phyloP scores from a whole-genome alignment of 208 protist genomes.

The Wallacemonas sp. region DNA sequence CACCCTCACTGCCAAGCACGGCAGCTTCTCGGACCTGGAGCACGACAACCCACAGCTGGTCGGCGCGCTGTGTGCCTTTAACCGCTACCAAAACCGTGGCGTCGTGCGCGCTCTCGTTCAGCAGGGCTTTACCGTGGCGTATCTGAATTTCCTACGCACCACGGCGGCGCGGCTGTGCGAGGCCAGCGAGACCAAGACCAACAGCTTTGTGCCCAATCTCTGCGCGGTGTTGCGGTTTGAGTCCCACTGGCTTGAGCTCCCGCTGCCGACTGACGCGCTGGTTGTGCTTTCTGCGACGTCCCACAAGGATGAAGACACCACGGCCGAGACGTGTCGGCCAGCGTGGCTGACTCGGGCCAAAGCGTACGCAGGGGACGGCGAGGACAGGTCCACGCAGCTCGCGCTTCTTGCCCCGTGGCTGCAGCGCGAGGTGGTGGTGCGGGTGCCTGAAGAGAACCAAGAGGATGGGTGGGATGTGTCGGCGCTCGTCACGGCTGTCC shows the following conservation, averaged over 20 bases:
- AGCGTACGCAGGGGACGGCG: no score
- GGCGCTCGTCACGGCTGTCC: not conserved
- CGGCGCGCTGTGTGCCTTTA: conserved; percentile 45
- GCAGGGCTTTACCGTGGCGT: conserved; percentile 43
- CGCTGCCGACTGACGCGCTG: conserved; percentile 21
- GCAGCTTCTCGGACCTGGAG: conserved; percentile 26
- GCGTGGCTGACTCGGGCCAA: no score
- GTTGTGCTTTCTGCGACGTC: not conserved
- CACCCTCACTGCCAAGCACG: conserved; percentile 17
- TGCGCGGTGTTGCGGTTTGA: conserved; percentile 48
- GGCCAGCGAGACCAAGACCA: not conserved
- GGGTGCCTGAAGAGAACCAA: no score
- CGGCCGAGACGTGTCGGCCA: not conserved
- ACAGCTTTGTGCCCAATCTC: not conserved
- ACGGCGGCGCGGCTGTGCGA: conserved; percentile 17
- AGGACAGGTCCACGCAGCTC: no score
- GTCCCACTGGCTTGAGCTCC: conserved; percentile 55
- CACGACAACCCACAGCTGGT: conserved; percentile 46
- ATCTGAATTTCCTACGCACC: conserved; percentile 21
- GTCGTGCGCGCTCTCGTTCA: conserved; percentile 65
- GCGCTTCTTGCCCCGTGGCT: not conserved
- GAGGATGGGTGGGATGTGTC: no score
- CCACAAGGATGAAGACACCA: not conserved
- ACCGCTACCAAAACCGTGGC: conserved; percentile 61
- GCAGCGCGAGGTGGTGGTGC: conserved; percentile 6